Percentiles rank a stretch among this genome's conserved stretches.
phyloP scores from a whole-genome alignment of 2,329 filamentous ascomycete species.

The Coniochaeta sp. region DNA sequence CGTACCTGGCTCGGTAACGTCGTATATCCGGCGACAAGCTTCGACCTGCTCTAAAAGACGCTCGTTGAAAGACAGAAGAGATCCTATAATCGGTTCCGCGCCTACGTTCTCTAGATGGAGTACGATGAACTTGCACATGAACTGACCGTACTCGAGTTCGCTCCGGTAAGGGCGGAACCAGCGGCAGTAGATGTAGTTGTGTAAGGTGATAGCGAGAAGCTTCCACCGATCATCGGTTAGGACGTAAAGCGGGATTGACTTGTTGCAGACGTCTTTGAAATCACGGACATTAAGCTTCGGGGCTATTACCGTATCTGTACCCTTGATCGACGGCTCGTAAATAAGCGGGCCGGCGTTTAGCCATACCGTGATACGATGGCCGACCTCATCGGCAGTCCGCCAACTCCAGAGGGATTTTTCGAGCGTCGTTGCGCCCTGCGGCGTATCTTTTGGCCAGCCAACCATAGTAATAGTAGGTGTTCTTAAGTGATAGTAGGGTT shows the following conservation, averaged over 20 bases:
- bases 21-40: constrained; percentile 1
- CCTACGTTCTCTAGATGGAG: background rate
- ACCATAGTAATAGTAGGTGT: background rate
- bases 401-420: background rate
- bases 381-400: background rate
- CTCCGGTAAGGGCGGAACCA: constrained; percentile 7
- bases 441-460: background rate
- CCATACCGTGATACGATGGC: background rate
- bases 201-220: constrained; percentile 1
- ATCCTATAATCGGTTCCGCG: background rate
- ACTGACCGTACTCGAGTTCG: constrained; percentile 6
- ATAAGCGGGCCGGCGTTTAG: background rate
- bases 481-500: background rate
- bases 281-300: constrained; percentile 1
- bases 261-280: constrained; percentile 6
- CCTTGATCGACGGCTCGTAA: background rate
- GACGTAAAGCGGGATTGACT: constrained; percentile 6
- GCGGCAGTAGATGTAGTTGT: constrained; percentile 7
- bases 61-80: background rate
- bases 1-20: background rate
- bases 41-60: constrained; percentile 2
- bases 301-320: background rate
- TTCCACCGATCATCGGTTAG: background rate
- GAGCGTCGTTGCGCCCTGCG: background rate
- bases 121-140: constrained; percentile 6